Evolutionary conservation across 805 yeast species (phyloP), one percentile per base, ranked within the genome.

Genomic region (Wickerhamiella cacticola): DNA sequence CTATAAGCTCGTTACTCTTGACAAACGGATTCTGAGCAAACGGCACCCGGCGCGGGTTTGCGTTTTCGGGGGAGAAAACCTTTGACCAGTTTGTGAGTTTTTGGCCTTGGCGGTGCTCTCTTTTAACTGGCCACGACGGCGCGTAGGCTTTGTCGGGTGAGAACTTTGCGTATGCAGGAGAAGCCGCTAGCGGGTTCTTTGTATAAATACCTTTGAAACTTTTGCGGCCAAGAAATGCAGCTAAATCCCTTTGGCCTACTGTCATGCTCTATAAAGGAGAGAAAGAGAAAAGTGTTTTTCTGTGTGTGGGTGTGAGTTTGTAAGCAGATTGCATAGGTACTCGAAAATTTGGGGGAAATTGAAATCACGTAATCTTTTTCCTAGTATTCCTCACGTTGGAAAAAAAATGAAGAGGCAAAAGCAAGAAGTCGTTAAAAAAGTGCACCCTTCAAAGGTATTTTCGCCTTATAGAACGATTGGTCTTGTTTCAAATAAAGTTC

Each of bases 201-300:
- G 72, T 71, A 63, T 84, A 83, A 55, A 84, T 86, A 16, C 95
- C 95, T 63, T 81, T 80, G 66, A 76, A 76, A 65, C 85, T 86
- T 62, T 72, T 76, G 33, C 89, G 89, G 2, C 96, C 96, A 49
- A 87, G 68, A 67, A 85, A 87, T 54, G 73, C 76, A 55, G 77
- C 75, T 74, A 86, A 45, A 35, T 61, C 63, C 16, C 50, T 45
- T 31, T 55, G 58, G 15, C 53, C 58, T 10, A 50, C 52, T 16
- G 60, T 56, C 54, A 52, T 53, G 40, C 12, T 48, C 16, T 31
- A 15, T 31, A 18, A 31, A 19, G 33, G 7, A 18, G 29, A 16
- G 41, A 19, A 16, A 41, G 45, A n/a, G 25, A 5, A 10, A 41
- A 25, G 12, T 16, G 9, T 25, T 10, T 25, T 7, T 10, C n/a